Evolutionary conservation across 179 eudicot genomes (phyloP).

Genomic region (Camellia oleifera): DNA sequence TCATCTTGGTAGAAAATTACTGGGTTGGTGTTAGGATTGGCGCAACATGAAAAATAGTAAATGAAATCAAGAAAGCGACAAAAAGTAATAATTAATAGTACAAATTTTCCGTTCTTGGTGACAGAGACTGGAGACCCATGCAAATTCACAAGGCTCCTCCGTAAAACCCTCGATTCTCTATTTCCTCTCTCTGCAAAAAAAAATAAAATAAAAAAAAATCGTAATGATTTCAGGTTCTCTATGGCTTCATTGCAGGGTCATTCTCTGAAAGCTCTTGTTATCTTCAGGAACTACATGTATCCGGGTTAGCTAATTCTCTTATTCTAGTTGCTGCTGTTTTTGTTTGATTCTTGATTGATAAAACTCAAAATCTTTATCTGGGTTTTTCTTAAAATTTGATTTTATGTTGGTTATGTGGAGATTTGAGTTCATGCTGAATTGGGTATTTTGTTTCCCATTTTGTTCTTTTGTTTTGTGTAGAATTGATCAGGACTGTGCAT

Average conservation of each 20-base stretch:
- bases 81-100: too few species aligned
- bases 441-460: background rate
- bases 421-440: background rate
- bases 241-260: constrained; percentile 10
- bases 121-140: constrained; percentile 16
- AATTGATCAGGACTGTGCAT: constrained; percentile 25
- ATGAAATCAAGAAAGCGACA: too few species aligned
- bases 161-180: background rate
- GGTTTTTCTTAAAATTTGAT: background rate
- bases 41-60: too few species aligned
- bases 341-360: background rate
- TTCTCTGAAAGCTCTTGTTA: constrained; percentile 24
- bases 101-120: background rate
- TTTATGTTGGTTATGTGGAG: background rate
- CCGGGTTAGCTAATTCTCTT: constrained; percentile 16
- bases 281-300: constrained; percentile 22
- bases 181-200: background rate
- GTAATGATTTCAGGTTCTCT: background rate
- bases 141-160: background rate
- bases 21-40: too few species aligned
- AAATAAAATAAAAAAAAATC: background rate
- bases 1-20: too few species aligned
- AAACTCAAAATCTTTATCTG: background rate
- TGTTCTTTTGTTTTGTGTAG: background rate
- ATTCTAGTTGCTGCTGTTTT: background rate